Base-by-base conservation (phyloP, 768 basidiomycete genomes). In the Butyriboletus loyo region DNA sequence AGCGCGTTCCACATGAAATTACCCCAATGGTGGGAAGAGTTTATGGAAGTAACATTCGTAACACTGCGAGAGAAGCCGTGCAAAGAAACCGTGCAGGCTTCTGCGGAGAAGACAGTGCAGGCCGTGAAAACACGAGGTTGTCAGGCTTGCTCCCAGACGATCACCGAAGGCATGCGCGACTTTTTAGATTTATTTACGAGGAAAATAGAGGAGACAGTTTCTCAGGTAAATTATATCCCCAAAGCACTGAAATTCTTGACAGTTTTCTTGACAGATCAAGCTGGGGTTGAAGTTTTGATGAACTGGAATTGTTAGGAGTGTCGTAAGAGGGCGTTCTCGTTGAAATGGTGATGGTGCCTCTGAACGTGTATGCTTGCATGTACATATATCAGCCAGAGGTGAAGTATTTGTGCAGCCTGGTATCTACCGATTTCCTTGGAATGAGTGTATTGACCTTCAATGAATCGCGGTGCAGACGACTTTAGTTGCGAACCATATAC, bases 21-120 rank as follows among this genome's bases (percentile, higher is more conserved):
- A 19, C 38, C 42, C 19, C 24, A 46, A 9, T 65, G 61, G 65
- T 66, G 65, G 66, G 48, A 52, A 3, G 25, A 51, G 11, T 67
- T 59, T 32, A 52, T 65, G 64, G 48, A 54, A 4, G 41, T 40
- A 19, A 49, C 43, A 0, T 60, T 54, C 21, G 3, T 14, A 5
- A 54, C 24, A 13, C 42, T 68, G 41, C 51, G 45, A 28, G 61
- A 63, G 17, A 62, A 28, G 27, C 56, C 66, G 1, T 66, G 55
- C 36, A 50, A 41, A 9, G 51, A 34, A 22, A 55, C 47, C 2
- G 34, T 66, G 3, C 25, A 27, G n/a, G 7, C 24, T 15, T 30
- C 1, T 22, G 42, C 25, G 14, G 49, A 64, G 30, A 40, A 43
- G 0, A 49, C 52, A 1, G 36, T 56, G 4, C 46, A 50, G 19